Base-by-base conservation (phyloP, 2,329 filamentous ascomycete genomes). In the Monilinia fructicola region DNA sequence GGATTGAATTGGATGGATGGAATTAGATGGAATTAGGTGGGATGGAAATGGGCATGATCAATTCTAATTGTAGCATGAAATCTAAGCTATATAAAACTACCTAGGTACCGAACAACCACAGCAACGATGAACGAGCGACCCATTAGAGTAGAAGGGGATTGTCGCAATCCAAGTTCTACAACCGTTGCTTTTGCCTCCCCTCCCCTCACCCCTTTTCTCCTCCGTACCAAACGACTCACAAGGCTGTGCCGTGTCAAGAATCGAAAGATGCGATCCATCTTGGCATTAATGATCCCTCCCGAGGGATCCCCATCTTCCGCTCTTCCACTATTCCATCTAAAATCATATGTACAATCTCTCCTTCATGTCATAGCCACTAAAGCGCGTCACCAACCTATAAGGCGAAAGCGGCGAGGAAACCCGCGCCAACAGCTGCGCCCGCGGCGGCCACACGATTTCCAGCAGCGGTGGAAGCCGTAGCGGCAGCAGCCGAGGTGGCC, bases 401-500 rank as follows among this genome's bases (percentile, higher is more conserved):
- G 52, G 67, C 68, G 23, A 73, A 63, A 54, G 71, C 70, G 46
- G 68, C 70, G 40, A 73, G 23, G 16, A 73, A 12, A 58, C 68
- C 71, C 26, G 67, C 71, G 44, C 54, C 71, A 66, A 54, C 66
- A 12, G 70, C 56, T 1, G 42, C 58, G 46, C 68, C 71, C 9
- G 64, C 63, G 40, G 67, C 66, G 16, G 64, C 54, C 11, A 65
- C 35, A 4, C 53, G 26, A n/a, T 31, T 54, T 23, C 50, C 67
- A 46, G 69, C 68, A 46, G 44, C 65, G 46, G 60, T 55, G 9
- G 68, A 6, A 40, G 67, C 42, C 1, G 60, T 48, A 5, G 67
- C 18, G 6, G 56, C 26, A 14, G 65, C 10, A 11, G 18, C 23
- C 4, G 46, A 23, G 18, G 54, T 28, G 2, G 38, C 26, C 2